These are phyloP conservation scores for Daldinia loculata DNA, from an alignment of 495 filamentous ascomycete genomes.

Conservation along the genomic window DNA sequence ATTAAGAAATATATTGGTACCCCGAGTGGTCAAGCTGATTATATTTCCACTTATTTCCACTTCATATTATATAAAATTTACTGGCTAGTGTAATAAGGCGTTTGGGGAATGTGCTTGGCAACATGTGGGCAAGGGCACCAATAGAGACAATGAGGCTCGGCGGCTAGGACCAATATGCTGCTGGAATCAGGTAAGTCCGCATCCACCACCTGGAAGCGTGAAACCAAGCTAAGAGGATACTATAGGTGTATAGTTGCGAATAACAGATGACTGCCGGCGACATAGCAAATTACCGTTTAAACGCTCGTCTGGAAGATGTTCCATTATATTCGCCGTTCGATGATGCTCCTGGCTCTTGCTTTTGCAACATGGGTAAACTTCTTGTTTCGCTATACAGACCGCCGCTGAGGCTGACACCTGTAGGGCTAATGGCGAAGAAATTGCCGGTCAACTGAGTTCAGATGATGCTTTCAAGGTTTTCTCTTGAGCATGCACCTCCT, in stretches of 20 bases:
- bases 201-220: not conserved
- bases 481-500: not conserved
- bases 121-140: not conserved
- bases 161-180: not conserved
- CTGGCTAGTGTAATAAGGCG: not conserved
- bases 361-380: not conserved
- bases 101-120: not conserved
- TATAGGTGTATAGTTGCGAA: not conserved
- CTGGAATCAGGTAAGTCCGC: not conserved
- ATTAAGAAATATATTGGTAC: no score
- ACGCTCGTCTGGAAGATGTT: not conserved
- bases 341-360: slow-evolving; percentile 3
- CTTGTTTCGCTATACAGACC: not conserved
- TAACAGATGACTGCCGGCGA: not conserved
- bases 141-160: not conserved
- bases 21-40: not conserved
- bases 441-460: not conserved
- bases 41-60: not conserved
- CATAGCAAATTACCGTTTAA: not conserved
- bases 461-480: not conserved
- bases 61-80: no score
- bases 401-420: not conserved
- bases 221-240: not conserved
- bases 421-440: not conserved
- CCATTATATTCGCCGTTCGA: not conserved